Base-by-base conservation (phyloP, 306 rosid species). In the Biancaea sappan region DNA sequence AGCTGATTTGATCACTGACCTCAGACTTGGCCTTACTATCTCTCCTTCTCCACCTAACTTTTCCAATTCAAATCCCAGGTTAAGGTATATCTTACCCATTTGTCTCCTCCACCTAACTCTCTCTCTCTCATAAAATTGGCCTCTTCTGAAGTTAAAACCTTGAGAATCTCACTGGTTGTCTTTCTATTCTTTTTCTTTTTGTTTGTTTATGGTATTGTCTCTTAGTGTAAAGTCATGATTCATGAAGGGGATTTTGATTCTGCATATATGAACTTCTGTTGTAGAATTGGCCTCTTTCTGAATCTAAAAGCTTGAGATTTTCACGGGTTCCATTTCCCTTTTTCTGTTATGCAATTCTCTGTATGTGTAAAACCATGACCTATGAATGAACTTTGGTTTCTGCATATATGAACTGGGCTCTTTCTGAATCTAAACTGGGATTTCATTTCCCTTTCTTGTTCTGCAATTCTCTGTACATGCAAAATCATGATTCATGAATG, bases 1-100 rank as follows among this genome's bases (percentile, higher is more conserved):
- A 79, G 50, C 70, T 0, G 86, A 85, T 76, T 64, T 85, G 62
- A 82, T 84, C 81, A 85, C 62, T 21, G 69, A 63, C 69, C 69
- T 63, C 11, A 63, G 69, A 13, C 69, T 37, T 38, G 50, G 69
- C 4, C 50, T 63, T 22, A 63, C 5, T 32, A 37, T 63, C 13
- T 63, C 69, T 37, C 47, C 68, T 35, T 37, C 68, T 62, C 68
- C 31, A 32, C 25, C 66, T 59, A 43, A 11, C 22, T n/a, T 31
- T 19, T 21, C 67, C 67, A 8, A 35, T 61, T 61, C 67, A 61
- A 61, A 9, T 5, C 67, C 24, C 16, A 61, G 67, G 67, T 35
- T 35, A 59, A 32, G 44, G 46, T 37, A 24, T 22, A 62, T 1
- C 14, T 52, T 43, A 4, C 15, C 52, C 46, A 21, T 62, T 29